Evolutionary conservation across 768 basidiomycete species (phyloP), one percentile per base, ranked within the genome.

Genomic region (Termitomyces sp.): DNA sequence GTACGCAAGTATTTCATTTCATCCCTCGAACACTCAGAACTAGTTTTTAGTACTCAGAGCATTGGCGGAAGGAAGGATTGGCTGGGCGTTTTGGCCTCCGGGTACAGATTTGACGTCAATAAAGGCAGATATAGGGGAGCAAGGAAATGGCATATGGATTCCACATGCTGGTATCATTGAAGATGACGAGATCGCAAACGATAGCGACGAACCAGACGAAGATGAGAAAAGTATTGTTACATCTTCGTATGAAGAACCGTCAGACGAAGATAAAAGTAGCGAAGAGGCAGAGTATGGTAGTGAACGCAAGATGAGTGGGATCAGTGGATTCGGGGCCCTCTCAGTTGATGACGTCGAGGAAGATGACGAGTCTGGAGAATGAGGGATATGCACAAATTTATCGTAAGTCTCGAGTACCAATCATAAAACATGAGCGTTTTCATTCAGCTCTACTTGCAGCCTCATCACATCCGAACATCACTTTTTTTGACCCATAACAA

Each of bases 81-180:
- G 76, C 22, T 97, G 94, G 94, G 88, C 83, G 31, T 95, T 94
- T 71, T 89, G 87, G 84, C 92, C 93, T 8, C 86, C 88, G 13
- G 80, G 68, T 1, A 75, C 68, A 4, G 65, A 70, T 15, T 52
- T 68, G 39, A 68, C 69, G 16, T 52, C 58, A 44, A 56, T 73
- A 9, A 57, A 58, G 12, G 58, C 69, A 34, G 65, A 70, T 29
- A 46, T 33, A 48, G 65, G 58, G n/a, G 66, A 66, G 8, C 65
- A 68, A 29, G 76, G 70, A 10, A 63, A 68, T 41, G 86, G 88
- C 1, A 80, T 89, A 59, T 87, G 86, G 86, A 76, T 88, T 52
- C 74, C 75, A 49, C 69, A 72, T 33, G 64, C 58, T 1, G 72
- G 70, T 54, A 65, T 64, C 2, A 65, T 61, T 6, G 73, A 75